Evolutionary conservation across 345 rosid species (phyloP).

Genomic region (Gossypium longicalyx): DNA sequence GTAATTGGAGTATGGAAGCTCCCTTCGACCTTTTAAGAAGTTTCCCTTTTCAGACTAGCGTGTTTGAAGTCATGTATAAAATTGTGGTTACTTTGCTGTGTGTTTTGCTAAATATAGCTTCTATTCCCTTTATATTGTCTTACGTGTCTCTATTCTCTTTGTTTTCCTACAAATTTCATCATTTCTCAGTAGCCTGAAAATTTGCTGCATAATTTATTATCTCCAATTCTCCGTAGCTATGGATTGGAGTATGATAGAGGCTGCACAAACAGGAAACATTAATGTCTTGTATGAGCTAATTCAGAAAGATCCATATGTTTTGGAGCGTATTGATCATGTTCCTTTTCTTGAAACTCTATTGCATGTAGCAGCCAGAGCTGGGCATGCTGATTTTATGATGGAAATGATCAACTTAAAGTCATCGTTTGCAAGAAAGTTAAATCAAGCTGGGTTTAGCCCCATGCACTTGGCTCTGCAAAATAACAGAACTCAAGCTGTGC

Average conservation of each 20-base stretch:
- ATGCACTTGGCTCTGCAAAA: too few species aligned
- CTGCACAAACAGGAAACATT: slow-evolving; percentile 6
- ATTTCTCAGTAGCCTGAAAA: neutral
- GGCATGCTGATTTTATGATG: slow-evolving; percentile 8
- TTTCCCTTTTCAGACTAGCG: too few species aligned
- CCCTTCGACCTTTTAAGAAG: too few species aligned
- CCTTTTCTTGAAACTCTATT: slow-evolving; percentile 26
- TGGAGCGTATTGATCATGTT: slow-evolving; percentile 7
- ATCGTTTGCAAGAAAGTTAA: too few species aligned
- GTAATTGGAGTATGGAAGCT: too few species aligned
- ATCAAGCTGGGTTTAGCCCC: too few species aligned
- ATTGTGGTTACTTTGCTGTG: too few species aligned
- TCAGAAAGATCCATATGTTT: neutral
- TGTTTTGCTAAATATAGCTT: too few species aligned
- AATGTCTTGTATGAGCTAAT: slow-evolving; percentile 12
- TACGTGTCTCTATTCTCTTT: too few species aligned
- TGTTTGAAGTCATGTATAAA: too few species aligned
- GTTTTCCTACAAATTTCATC: neutral
- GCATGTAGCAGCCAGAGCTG: slow-evolving; percentile 19
- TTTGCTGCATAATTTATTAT: neutral
- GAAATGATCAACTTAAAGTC: neutral
- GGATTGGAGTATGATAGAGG: neutral
- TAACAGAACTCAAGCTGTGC: too few species aligned
- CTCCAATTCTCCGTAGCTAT: neutral
- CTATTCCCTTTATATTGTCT: too few species aligned